Base-by-base conservation (phyloP, 2,329 filamentous ascomycete genomes). In the Balansia obtecta region DNA sequence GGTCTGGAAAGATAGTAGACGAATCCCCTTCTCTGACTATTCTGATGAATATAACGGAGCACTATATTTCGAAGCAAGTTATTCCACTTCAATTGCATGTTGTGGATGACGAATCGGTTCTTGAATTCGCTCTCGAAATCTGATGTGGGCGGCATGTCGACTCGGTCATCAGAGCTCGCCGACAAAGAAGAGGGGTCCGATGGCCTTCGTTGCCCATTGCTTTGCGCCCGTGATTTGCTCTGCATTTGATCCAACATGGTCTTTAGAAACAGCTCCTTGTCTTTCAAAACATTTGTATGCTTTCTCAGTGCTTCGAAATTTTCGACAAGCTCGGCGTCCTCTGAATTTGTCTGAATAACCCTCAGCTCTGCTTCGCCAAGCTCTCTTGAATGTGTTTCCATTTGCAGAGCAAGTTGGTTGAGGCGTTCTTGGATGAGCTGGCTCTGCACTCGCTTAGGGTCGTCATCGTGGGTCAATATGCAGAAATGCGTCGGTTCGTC, bases 31-130 rank as follows among this genome's bases (percentile, higher is more conserved):
- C 93, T 80, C 68, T 98, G 94, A 63, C 90, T 89, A 60, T 95
- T 93, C 71, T 98, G 93, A 63, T 98, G 93, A 55, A 93, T 94
- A 65, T 98, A 98, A 22, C 93, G 87, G 40, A 98, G 77, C 46
- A 98, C 93, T 60, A 96, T 96, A 62, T 98, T 97, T 52, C 93
- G 82, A 38, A 98, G 70, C 11, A 90, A 80, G 60, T 98, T 98
- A 70, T 95, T 97, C 93, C 93, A 98, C 67, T 98, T 98, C 51
- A 98, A 72, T 61, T 98, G 93, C 63, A 94, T 80, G 60, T 98
- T 98, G 72, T 98, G 93, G 48, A 98, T 86, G 58, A 97, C 91
- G 71, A 98, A 98, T 2, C 93, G 86, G 62, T 98, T 98, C 64
- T 94, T 93, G 73, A 96, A 98, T 63, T 97, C 90, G 65, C 86